Conservation (phyloP, 1,284 basidiomycete species). For the Tetrapyrgos nigripes region DNA sequence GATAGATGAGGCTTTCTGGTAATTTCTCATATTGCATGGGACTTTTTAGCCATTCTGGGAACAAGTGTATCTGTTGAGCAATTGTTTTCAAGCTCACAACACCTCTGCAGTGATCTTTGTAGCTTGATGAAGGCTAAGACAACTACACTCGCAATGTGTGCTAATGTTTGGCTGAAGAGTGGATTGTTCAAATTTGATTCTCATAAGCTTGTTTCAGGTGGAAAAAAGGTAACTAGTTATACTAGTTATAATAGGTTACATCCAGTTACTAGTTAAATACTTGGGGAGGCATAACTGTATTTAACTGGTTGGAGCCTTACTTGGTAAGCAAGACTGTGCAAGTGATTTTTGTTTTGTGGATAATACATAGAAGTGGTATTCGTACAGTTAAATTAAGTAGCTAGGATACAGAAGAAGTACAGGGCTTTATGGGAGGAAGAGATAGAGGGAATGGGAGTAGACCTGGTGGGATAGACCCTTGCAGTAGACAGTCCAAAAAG, state of each 20-base stretch:
- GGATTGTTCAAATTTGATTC: conserved; percentile 17
- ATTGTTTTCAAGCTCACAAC: conserved; percentile 29
- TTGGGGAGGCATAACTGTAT: background rate
- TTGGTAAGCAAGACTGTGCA: too few species aligned
- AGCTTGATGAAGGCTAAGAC: conserved; percentile 24
- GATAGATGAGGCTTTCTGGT: conserved; percentile 9
- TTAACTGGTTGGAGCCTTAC: conserved; percentile 5
- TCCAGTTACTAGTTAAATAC: conserved; percentile 1
- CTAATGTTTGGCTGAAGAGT: conserved; percentile 29
- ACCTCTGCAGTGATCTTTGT: conserved; percentile 24
- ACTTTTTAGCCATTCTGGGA: conserved; percentile 29
- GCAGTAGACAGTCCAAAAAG: too few species aligned
- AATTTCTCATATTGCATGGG: conserved; percentile 22
- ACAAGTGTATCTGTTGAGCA: too few species aligned
- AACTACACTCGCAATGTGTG: conserved; percentile 12
- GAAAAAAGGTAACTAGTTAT: background rate
- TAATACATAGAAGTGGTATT: too few species aligned
- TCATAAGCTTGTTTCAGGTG: background rate
- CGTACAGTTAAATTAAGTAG: too few species aligned
- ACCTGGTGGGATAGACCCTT: too few species aligned
- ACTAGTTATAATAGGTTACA: conserved; percentile 6
- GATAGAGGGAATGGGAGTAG: too few species aligned
- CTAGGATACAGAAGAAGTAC: too few species aligned
- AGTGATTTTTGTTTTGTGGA: too few species aligned
- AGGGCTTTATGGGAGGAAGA: too few species aligned